phyloP scores from a whole-genome alignment of 2,329 filamentous ascomycete species.

The Xenoacremonium recifei region DNA sequence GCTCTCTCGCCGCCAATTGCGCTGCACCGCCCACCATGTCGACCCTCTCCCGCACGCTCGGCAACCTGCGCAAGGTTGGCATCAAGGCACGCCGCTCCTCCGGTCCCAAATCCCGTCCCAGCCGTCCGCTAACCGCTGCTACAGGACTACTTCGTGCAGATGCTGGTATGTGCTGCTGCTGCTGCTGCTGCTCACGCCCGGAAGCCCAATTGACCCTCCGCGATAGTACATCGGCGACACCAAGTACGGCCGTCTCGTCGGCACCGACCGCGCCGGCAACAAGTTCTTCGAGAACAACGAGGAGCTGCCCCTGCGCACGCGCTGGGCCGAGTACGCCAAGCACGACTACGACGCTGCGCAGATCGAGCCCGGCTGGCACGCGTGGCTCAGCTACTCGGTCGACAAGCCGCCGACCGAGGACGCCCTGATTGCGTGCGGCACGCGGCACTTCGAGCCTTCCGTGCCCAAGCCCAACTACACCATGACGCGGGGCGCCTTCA shows the following conservation, averaged over 20 bases:
- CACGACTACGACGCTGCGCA: constrained; percentile 80
- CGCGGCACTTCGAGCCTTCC: constrained; percentile 73
- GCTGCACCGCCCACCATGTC: constrained; percentile 69
- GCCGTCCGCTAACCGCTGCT: constrained; percentile 20
- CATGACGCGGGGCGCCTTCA: constrained; percentile 74
- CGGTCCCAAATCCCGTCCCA: constrained; percentile 1
- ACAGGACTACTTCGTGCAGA: constrained; percentile 87
- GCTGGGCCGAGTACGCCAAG: constrained; percentile 97
- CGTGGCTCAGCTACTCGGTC: constrained; percentile 92
- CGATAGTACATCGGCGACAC: constrained; percentile 73
- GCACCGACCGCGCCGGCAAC: constrained; percentile 88
- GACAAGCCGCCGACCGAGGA: constrained; percentile 83
- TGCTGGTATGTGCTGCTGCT: constrained; percentile 87
- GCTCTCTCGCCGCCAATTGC: constrained; percentile 25
- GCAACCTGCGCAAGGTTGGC: constrained; percentile 84
- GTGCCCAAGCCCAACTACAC: constrained; percentile 75
- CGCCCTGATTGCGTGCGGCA: constrained; percentile 63
- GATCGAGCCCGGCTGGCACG: constrained; percentile 96
- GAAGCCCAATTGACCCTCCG: constrained; percentile 15
- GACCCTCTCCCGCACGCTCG: constrained; percentile 80
- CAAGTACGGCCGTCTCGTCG: constrained; percentile 86
- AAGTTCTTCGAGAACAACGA: constrained; percentile 97
- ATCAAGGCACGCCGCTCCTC: constrained; percentile 62
- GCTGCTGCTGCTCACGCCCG: constrained; percentile 20
- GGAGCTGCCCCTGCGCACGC: constrained; percentile 90